These are phyloP conservation scores for Taiwanofungus camphoratus DNA, from an alignment of 1,284 basidiomycete species.

Conservation along the genomic window DNA sequence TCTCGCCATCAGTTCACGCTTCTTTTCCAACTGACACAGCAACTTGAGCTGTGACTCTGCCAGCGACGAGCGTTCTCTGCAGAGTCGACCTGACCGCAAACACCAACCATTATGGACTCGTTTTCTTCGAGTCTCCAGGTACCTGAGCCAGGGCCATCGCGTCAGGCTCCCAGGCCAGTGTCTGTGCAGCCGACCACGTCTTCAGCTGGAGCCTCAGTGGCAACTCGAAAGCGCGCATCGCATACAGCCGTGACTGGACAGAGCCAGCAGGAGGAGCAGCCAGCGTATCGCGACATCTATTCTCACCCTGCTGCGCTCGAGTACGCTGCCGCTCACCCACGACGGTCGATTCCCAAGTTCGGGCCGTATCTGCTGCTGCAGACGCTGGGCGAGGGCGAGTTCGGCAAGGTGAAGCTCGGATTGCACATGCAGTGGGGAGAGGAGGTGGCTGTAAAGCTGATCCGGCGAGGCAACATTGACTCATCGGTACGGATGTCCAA, in stretches of 20 bases:
- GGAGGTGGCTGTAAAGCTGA: conserved; percentile 99
- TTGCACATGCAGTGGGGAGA: conserved; percentile 93
- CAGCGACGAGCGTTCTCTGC: too few relatives aligned
- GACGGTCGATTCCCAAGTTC: conserved; percentile 85
- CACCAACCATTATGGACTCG: conserved; percentile 21
- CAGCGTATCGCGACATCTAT: conserved; percentile 65
- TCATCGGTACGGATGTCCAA: conserved; percentile 86
- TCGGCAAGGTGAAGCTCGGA: conserved; percentile 98
- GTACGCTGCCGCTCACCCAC: conserved; percentile 80
- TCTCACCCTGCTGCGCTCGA: conserved; percentile 82
- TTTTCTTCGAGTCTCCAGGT: conserved; percentile 37
- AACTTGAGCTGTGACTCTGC: conserved; percentile 1
- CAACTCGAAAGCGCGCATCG: conserved; percentile 45
- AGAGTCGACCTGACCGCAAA: too few relatives aligned
- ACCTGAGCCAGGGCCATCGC: conserved; percentile 45
- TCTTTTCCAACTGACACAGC: conserved; percentile 8
- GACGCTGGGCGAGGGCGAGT: conserved; percentile 97
- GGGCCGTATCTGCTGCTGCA: conserved; percentile 94
- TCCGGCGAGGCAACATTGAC: conserved; percentile 90
- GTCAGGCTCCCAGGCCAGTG: conserved; percentile 36
- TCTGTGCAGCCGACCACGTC: conserved; percentile 37
- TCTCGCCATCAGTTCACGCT: conserved; percentile 8
- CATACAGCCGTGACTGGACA: conserved; percentile 45
- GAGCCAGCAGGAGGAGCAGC: conserved; percentile 37
- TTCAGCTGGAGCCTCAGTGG: conserved; percentile 29